phyloP scores from a whole-genome alignment of 2,329 filamentous ascomycete species.

The Aspergillus oerlinghausenensis region DNA sequence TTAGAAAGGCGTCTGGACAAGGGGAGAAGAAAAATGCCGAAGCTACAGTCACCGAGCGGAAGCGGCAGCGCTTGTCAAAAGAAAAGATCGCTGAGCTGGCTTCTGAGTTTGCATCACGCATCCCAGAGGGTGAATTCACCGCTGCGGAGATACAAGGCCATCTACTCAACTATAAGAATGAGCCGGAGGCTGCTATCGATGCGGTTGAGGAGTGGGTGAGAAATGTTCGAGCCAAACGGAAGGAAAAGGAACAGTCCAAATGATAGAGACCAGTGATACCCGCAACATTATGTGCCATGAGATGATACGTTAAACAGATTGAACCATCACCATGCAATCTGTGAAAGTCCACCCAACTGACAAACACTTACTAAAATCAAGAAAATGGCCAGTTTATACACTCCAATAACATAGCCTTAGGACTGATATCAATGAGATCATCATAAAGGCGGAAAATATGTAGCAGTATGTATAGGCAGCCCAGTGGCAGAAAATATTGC shows the following conservation, averaged over 20 bases:
- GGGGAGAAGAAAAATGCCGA: background rate
- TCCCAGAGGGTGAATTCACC: constrained; percentile 33
- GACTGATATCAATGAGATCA: background rate
- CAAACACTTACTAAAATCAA: too few relatives aligned
- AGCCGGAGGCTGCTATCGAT: constrained; percentile 28
- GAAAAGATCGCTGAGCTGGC: constrained; percentile 23
- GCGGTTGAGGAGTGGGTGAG: constrained; percentile 29
- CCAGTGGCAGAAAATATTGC: background rate
- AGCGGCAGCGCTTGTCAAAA: constrained; percentile 9
- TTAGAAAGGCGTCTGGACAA: background rate
- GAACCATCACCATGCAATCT: too few relatives aligned
- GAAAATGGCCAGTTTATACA: background rate
- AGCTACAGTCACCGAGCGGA: background rate
- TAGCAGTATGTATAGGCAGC: background rate
- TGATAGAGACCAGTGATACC: background rate
- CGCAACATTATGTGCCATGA: background rate
- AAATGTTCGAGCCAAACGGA: constrained; percentile 22
- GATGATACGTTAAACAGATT: background rate
- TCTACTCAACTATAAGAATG: constrained; percentile 32
- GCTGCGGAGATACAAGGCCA: constrained; percentile 41
- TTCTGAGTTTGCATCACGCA: constrained; percentile 25
- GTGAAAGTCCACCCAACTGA: too few relatives aligned
- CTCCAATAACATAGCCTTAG: background rate
- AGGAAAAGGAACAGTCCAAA: constrained; percentile 7
- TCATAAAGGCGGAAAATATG: background rate